phyloP scores from a whole-genome alignment of 73 alveolate species.

The Symbiodinium natans region DNA sequence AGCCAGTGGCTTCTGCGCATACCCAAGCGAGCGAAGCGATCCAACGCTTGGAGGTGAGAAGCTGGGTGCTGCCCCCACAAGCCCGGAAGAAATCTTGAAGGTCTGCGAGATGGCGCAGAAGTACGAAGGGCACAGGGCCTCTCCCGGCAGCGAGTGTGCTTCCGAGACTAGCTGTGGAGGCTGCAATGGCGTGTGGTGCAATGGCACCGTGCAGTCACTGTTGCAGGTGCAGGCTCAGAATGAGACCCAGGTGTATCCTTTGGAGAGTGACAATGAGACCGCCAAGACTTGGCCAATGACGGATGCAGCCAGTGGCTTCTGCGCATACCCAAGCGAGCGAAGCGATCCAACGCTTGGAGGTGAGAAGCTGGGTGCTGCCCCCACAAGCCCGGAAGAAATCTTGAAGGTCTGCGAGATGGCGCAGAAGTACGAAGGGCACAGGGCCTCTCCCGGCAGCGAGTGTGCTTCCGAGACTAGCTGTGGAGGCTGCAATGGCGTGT shows the following conservation, averaged over 20 bases:
- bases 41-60: conserved; percentile 29
- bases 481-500: conserved; percentile 35
- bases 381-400: neutral
- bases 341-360: conserved; percentile 15
- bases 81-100: conserved; percentile 36
- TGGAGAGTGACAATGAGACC: conserved; percentile 16
- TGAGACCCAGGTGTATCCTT: conserved; percentile 25
- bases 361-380: conserved; percentile 14
- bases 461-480: conserved; percentile 21
- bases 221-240: neutral
- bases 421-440: conserved; percentile 44
- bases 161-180: neutral
- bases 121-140: conserved; percentile 56
- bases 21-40: conserved; percentile 69
- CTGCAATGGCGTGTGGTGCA: conserved; percentile 87
- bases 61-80: conserved; percentile 55
- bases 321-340: conserved; percentile 64
- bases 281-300: conserved; percentile 71
- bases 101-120: conserved; percentile 56
- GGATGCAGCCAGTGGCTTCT: conserved; percentile 49
- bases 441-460: conserved; percentile 24
- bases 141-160: conserved; percentile 54
- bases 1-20: conserved; percentile 67
- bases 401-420: conserved; percentile 57
- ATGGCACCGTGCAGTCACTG: conserved; percentile 20